A percentile compares a stretch with the other conserved stretches of the same genome.
phyloP scores from a whole-genome alignment of 164 flowering plant species.

The Nymphaea thermarum region DNA sequence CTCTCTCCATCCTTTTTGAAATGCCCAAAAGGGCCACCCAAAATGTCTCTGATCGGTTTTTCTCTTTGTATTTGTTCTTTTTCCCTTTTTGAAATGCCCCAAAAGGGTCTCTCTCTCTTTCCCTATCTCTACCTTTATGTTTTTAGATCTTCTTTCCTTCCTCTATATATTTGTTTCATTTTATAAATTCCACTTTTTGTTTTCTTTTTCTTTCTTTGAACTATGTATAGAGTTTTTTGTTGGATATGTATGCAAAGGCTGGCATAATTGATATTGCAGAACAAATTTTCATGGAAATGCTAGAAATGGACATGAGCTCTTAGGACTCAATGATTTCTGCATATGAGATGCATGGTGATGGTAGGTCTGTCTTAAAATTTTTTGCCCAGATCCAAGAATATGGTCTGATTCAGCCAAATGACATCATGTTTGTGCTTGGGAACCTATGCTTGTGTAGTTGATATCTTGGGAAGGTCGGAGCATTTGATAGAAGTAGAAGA shows the following conservation, averaged over 20 bases:
- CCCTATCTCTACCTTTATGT: too few relatives aligned
- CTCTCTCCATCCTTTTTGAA: too few relatives aligned
- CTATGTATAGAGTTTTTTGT: conserved; percentile 21
- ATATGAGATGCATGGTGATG: conserved; percentile 29
- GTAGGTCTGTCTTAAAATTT: conserved; percentile 15
- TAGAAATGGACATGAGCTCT: conserved; percentile 16
- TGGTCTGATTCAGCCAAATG: conserved; percentile 21
- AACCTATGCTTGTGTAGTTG: conserved; percentile 35
- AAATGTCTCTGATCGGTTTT: too few relatives aligned
- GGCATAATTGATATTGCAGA: conserved; percentile 13
- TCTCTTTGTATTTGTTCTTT: too few relatives aligned
- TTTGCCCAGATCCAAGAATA: conserved; percentile 13
- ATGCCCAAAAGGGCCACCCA: too few relatives aligned
- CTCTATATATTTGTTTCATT: too few relatives aligned
- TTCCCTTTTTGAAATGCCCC: too few relatives aligned
- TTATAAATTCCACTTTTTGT: too few relatives aligned
- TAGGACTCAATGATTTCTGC: conserved; percentile 32
- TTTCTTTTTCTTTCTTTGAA: too few relatives aligned
- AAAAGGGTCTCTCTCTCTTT: too few relatives aligned
- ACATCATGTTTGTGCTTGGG: conserved; percentile 25
- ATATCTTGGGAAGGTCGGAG: conserved; percentile 27
- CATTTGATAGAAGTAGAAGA: conserved; percentile 10
- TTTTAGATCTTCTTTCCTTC: too few relatives aligned
- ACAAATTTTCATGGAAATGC: conserved; percentile 17
- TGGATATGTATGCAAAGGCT: conserved; percentile 44